phyloP scores from a whole-genome alignment of 1,284 basidiomycete species.

The Vanrija sp. region DNA sequence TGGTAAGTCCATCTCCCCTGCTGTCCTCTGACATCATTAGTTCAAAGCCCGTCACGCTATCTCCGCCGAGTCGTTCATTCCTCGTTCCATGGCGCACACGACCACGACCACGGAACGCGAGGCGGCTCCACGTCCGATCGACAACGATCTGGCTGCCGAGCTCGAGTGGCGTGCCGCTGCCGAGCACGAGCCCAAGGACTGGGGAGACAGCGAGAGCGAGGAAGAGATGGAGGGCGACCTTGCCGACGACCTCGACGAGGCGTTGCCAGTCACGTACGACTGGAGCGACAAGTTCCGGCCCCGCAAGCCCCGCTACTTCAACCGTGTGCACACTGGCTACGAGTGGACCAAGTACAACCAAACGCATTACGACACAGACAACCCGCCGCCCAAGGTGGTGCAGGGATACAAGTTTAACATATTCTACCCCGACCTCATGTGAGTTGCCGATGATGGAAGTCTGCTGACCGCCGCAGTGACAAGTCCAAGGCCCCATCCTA shows the following conservation, averaged over 20 bases:
- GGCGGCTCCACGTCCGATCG: neutral
- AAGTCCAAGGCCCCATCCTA: slow-evolving; percentile 94
- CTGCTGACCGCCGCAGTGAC: slow-evolving; percentile 55
- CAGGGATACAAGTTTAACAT: slow-evolving; percentile 88
- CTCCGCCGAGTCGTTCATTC: slow-evolving; percentile 75
- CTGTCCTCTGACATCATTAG: slow-evolving; percentile 48
- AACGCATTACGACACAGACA: slow-evolving; percentile 95
- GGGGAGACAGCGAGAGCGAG: slow-evolving; percentile 57
- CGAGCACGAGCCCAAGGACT: slow-evolving; percentile 32
- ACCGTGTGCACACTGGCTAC: slow-evolving; percentile 99
- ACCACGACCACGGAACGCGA: neutral
- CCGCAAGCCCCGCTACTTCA: slow-evolving; percentile 98
- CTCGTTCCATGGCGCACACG: slow-evolving; percentile 41
- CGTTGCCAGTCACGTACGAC: slow-evolving; percentile 62
- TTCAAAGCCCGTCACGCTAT: slow-evolving; percentile 70
- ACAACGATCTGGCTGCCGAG: slow-evolving; percentile 73
- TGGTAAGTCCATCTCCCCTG: slow-evolving; percentile 54
- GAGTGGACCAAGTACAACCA: slow-evolving; percentile 99
- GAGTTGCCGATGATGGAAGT: slow-evolving; percentile 3
- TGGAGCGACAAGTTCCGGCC: slow-evolving; percentile 99
- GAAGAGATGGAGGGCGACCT: slow-evolving; percentile 67
- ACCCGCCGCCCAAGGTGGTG: slow-evolving; percentile 94
- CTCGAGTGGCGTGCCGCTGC: slow-evolving; percentile 69
- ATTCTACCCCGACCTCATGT: slow-evolving; percentile 50
- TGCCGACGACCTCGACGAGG: slow-evolving; percentile 59